phyloP scores from a whole-genome alignment of 2,329 filamentous ascomycete species.

The Trichoderma afroharzianum region DNA sequence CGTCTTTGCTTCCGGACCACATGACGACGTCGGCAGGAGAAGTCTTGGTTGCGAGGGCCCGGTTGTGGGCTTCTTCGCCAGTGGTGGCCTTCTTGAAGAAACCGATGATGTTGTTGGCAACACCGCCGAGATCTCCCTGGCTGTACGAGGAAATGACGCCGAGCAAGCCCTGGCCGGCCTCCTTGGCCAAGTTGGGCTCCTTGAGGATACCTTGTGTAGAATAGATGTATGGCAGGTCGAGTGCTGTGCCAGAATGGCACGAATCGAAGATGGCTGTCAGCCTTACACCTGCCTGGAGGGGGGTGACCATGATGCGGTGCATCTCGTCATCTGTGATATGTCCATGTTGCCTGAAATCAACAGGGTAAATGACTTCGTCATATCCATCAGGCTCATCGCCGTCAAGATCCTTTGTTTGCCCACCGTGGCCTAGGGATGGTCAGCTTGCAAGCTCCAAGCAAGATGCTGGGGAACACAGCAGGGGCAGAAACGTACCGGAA shows the following conservation, averaged over 20 bases:
- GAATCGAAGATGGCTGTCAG: constrained; percentile 63
- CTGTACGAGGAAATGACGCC: constrained; percentile 57
- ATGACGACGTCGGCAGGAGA: constrained; percentile 94
- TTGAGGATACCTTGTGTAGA: constrained; percentile 66
- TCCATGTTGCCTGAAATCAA: constrained; percentile 74
- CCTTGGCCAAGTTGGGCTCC: constrained; percentile 64
- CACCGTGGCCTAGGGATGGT: constrained; percentile 61
- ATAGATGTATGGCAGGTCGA: constrained; percentile 66
- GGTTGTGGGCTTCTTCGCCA: constrained; percentile 77
- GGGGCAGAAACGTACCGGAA: constrained; percentile 56
- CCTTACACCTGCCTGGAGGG: constrained; percentile 53
- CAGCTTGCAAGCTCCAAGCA: neutral
- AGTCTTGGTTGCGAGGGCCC: constrained; percentile 82
- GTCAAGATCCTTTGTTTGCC: constrained; percentile 75
- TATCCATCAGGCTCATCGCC: constrained; percentile 79
- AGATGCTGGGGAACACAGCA: neutral
- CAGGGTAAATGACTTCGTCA: constrained; percentile 80
- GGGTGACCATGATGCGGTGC: constrained; percentile 67
- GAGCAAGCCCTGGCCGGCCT: constrained; percentile 62
- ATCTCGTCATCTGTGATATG: constrained; percentile 83
- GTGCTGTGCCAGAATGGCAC: constrained; percentile 63
- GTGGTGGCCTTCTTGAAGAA: constrained; percentile 86
- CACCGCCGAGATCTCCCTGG: constrained; percentile 74
- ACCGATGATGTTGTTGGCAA: constrained; percentile 74
- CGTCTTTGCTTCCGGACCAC: constrained; percentile 96